phyloP scores from a whole-genome alignment of 805 yeast genomes.

The Ascoidea asiatica region DNA sequence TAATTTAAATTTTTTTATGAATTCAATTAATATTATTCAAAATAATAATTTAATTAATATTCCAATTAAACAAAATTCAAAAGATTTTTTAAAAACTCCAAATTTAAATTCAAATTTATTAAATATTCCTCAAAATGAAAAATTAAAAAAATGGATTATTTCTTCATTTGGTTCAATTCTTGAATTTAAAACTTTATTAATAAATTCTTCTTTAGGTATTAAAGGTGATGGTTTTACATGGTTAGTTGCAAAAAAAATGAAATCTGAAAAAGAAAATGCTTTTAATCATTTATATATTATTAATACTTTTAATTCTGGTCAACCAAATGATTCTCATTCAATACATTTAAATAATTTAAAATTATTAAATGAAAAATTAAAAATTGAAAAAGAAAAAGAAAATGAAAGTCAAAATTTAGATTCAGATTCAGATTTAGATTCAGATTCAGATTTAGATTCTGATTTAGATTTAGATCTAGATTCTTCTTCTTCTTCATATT shows the following conservation, averaged over 20 bases:
- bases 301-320: conserved; percentile 83
- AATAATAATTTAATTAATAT: conserved; percentile 11
- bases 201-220: conserved; percentile 55
- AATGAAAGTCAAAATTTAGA: conserved; percentile 3
- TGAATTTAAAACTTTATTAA: conserved; percentile 59
- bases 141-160: conserved; percentile 33
- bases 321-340: conserved; percentile 52
- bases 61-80: conserved; percentile 13
- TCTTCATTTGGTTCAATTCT: conserved; percentile 62
- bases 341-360: conserved; percentile 34
- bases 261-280: conserved; percentile 11
- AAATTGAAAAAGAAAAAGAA: conserved; percentile 14
- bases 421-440: conserved; percentile 12
- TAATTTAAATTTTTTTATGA: conserved; percentile 23
- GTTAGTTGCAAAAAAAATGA: conserved; percentile 48
- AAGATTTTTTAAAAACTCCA: conserved; percentile 33
- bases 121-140: conserved; percentile 20
- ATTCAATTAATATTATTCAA: conserved; percentile 14
- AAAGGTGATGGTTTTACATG: conserved; percentile 89
- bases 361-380: conserved; percentile 7
- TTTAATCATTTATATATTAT: conserved; percentile 46
- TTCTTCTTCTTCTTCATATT: conserved; percentile 1
- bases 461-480: conserved; percentile 5
- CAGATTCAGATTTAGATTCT: conserved; percentile 11
- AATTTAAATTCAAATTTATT: conserved; percentile 13